Evolutionary conservation across 768 basidiomycete species (phyloP).

Genomic region (Macrolepiota albuminosa): DNA sequence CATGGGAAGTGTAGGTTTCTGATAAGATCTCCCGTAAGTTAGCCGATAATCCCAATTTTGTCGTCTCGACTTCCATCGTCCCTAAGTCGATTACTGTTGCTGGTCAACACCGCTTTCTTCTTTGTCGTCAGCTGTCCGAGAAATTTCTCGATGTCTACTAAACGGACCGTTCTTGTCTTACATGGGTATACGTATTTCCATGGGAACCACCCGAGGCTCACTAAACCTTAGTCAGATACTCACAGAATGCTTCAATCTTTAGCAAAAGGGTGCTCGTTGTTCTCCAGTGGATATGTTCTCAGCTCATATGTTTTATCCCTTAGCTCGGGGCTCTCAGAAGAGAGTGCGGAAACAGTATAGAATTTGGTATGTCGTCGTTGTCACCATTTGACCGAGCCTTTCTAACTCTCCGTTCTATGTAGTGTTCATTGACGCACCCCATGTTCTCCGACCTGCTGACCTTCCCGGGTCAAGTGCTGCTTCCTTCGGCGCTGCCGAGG

Average conservation of each 20-base stretch:
- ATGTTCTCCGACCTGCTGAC: slow-evolving; percentile 63
- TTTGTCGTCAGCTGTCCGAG: background rate
- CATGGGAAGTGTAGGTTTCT: background rate
- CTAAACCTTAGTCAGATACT: slow-evolving; percentile 39
- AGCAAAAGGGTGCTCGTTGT: slow-evolving; percentile 53
- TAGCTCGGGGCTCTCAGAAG: slow-evolving; percentile 74
- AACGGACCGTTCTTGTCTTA: slow-evolving; percentile 31
- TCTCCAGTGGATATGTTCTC: background rate
- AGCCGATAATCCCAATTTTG: background rate
- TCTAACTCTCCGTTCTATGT: background rate
- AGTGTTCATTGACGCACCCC: slow-evolving; percentile 77
- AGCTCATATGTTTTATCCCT: background rate
- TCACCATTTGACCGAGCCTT: background rate
- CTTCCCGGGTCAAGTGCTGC: slow-evolving; percentile 27
- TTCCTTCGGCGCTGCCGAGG: slow-evolving; percentile 32
- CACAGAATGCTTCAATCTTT: slow-evolving; percentile 68
- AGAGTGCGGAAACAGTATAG: slow-evolving; percentile 57
- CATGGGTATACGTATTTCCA: slow-evolving; percentile 32
- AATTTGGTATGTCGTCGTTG: slow-evolving; percentile 44
- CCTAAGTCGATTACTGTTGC: background rate
- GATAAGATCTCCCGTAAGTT: slow-evolving; percentile 4
- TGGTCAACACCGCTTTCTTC: background rate
- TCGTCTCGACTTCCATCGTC: background rate
- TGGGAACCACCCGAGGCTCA: background rate
- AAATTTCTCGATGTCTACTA: slow-evolving; percentile 15